A percentile compares a stretch with the other conserved stretches of the same genome.
phyloP scores from a whole-genome alignment of 495 filamentous ascomycete genomes.

The Cryomyces minteri region DNA sequence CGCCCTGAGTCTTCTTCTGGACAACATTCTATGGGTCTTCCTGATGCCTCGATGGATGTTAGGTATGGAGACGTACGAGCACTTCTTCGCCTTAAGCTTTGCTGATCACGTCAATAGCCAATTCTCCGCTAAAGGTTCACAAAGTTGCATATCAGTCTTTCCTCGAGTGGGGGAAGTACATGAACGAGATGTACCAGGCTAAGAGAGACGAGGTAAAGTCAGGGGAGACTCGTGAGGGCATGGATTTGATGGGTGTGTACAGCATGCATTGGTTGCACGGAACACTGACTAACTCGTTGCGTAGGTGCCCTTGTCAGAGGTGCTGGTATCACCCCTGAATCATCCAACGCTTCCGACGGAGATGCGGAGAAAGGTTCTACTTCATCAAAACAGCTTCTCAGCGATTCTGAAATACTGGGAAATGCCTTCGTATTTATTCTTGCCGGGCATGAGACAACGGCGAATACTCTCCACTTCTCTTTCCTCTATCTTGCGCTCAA shows the following conservation, averaged over 20 bases:
- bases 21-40: conserved; percentile 8
- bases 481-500: conserved; percentile 42
- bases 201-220: conserved; percentile 31
- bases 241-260: conserved; percentile 44
- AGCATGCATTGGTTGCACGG: conserved; percentile 7
- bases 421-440: conserved; percentile 56
- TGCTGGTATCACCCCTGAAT: conserved; percentile 5
- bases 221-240: conserved; percentile 28
- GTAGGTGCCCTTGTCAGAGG: conserved; percentile 19
- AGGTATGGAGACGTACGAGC: conserved; percentile 5
- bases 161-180: conserved; percentile 43
- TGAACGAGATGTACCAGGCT: conserved; percentile 38
- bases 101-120: conserved; percentile 10
- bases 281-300: conserved; percentile 20
- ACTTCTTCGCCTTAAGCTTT: neutral
- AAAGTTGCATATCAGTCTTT: conserved; percentile 29
- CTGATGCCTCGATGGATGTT: conserved; percentile 24
- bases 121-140: conserved; percentile 28
- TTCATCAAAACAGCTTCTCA: conserved; percentile 19
- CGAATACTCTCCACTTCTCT: conserved; percentile 45
- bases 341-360: neutral
- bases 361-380: conserved; percentile 5
- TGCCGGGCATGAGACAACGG: conserved; percentile 56
- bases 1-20: conserved; percentile 26
- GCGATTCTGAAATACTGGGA: conserved; percentile 42